These are phyloP conservation scores for Helianthus annuus DNA, from an alignment of 129 eudicot species.

Conservation along the genomic window HanXRQr2.0-SUNRISE NC_035443.2:1979449-1979948, in stretches of 20 bases:
- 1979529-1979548: background rate
- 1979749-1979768: background rate
- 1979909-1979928: background rate
- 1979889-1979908: conserved; percentile 42
- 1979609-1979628: conserved; percentile 31
- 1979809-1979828: conserved; percentile 35
- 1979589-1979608: background rate
- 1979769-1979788: background rate
- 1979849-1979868: conserved; percentile 99
- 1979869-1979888: conserved; percentile 96
- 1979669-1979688: background rate
- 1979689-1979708: background rate
- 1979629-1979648: background rate
- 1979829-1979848: conserved; percentile 45
- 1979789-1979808: background rate
- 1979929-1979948: conserved; percentile 13
- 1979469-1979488: background rate
- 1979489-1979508: background rate
- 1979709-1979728: background rate
- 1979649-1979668: too few relatives aligned
- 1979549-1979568: background rate
- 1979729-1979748: background rate
- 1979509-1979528: background rate
- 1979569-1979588: background rate
- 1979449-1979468: too few relatives aligned